Evolutionary conservation across 2,329 filamentous ascomycete genomes (phyloP).

Genomic region (Clonostachys rhizophaga): DNA sequence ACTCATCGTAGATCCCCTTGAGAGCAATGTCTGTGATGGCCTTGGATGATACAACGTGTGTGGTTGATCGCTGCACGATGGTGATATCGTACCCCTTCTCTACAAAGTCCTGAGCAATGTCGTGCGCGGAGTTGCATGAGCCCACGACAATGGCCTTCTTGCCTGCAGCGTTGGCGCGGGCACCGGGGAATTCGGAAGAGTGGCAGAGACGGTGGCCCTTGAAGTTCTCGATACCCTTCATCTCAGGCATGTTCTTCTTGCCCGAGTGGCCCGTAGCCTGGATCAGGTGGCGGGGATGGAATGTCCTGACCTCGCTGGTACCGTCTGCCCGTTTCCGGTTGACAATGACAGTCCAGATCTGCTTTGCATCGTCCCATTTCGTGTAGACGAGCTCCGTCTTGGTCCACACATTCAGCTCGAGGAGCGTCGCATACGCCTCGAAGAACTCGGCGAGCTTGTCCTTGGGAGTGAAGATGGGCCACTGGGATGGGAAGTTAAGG

Average conservation of each 20-base stretch:
- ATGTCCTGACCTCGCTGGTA: slow-evolving; percentile 41
- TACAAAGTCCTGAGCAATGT: slow-evolving; percentile 64
- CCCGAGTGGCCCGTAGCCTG: slow-evolving; percentile 67
- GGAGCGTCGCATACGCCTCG: slow-evolving; percentile 55
- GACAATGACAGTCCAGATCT: slow-evolving; percentile 51
- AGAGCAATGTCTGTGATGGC: slow-evolving; percentile 47
- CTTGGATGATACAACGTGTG: slow-evolving; percentile 56
- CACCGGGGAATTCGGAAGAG: slow-evolving; percentile 55
- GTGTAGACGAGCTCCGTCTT: slow-evolving; percentile 40
- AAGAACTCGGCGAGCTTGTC: slow-evolving; percentile 69
- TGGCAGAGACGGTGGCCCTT: slow-evolving; percentile 57
- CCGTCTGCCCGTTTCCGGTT: slow-evolving; percentile 43
- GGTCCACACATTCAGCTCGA: slow-evolving; percentile 67
- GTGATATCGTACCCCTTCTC: slow-evolving; percentile 65
- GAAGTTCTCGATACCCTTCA: slow-evolving; percentile 55
- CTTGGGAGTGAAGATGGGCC: slow-evolving; percentile 70
- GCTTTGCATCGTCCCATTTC: slow-evolving; percentile 41
- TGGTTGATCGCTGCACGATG: slow-evolving; percentile 64
- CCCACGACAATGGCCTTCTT: slow-evolving; percentile 64
- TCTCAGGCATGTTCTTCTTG: slow-evolving; percentile 54
- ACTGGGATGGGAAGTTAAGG: slow-evolving; percentile 56
- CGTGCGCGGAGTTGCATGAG: slow-evolving; percentile 64
- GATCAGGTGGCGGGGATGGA: slow-evolving; percentile 60
- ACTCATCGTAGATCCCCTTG: slow-evolving; percentile 43
- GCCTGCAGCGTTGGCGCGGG: slow-evolving; percentile 35